These are phyloP conservation scores for Termitomyces sp. DNA, from an alignment of 768 basidiomycete genomes.

Conservation along the genomic window DNA sequence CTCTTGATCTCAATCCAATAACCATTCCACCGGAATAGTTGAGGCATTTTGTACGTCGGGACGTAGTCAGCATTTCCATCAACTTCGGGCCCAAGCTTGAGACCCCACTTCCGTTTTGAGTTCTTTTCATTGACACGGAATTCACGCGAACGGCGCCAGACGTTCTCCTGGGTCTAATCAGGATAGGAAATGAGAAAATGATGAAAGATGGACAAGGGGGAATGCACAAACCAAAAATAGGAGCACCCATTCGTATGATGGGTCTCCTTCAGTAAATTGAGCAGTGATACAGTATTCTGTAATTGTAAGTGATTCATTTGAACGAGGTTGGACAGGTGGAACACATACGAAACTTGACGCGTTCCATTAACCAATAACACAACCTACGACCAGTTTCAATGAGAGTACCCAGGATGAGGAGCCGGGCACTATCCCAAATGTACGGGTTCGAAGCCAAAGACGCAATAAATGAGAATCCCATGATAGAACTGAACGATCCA, in stretches of 20 bases:
- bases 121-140: constrained; percentile 36
- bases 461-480: constrained; percentile 34
- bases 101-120: constrained; percentile 36
- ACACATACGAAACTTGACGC: constrained; percentile 36
- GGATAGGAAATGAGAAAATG: not conserved
- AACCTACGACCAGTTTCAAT: constrained; percentile 38
- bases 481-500: constrained; percentile 22
- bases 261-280: constrained; percentile 43
- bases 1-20: constrained; percentile 36
- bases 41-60: constrained; percentile 34
- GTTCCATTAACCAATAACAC: constrained; percentile 33
- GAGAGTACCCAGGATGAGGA: constrained; percentile 32
- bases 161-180: constrained; percentile 36
- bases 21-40: constrained; percentile 39
- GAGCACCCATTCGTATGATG: constrained; percentile 47
- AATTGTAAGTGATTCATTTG: not conserved
- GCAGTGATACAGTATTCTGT: constrained; percentile 43
- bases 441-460: constrained; percentile 23
- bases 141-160: constrained; percentile 40
- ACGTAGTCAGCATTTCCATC: constrained; percentile 36
- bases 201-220: not conserved
- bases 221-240: constrained; percentile 33
- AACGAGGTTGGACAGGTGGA: not conserved
- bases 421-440: constrained; percentile 22
- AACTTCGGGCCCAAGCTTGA: constrained; percentile 21